phyloP scores from a whole-genome alignment of 352 stramenopile species.

The Pythium myriotylum region DNA sequence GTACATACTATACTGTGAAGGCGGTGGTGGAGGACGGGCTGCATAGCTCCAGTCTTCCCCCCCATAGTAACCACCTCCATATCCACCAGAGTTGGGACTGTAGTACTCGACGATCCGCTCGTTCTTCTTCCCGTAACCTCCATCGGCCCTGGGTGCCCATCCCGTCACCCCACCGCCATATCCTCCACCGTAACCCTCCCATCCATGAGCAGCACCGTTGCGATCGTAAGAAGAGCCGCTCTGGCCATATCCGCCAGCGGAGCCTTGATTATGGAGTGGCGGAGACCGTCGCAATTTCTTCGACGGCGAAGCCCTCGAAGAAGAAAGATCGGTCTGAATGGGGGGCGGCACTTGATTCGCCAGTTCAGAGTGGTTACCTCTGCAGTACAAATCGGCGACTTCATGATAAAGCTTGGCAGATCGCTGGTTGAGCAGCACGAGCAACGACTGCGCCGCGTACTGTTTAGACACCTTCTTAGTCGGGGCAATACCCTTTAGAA shows the following conservation, averaged over 20 bases:
- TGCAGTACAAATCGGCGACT: conserved; percentile 79
- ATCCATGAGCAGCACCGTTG: conserved; percentile 5
- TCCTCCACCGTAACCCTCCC: conserved; percentile 15
- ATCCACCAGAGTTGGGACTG: conserved; percentile 10
- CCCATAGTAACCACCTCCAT: conserved; percentile 21
- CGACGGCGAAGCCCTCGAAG: conserved; percentile 11
- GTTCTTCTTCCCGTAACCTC: conserved; percentile 18
- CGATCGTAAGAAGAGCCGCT: conserved; percentile 3
- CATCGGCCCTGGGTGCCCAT: conserved; percentile 13
- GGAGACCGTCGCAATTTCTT: conserved; percentile 27
- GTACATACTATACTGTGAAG: conserved; percentile 14
- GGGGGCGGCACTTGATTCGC: conserved; percentile 23
- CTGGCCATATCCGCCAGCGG: conserved; percentile 1
- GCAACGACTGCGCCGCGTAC: conserved; percentile 67
- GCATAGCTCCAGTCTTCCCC: conserved; percentile 3
- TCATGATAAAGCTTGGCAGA: conserved; percentile 53
- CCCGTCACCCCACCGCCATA: background rate
- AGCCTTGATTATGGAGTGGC: conserved; percentile 4
- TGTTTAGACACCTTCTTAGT: conserved; percentile 88
- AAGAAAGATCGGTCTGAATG: background rate
- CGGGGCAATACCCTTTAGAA: conserved; percentile 56
- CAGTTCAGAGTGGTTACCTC: conserved; percentile 38
- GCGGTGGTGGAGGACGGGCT: background rate
- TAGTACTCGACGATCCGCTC: conserved; percentile 33
- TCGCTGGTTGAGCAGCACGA: conserved; percentile 65